Evolutionary conservation across 345 rosid genomes (phyloP), one percentile per base, ranked within the genome.

Genomic region (Melaleuca quinquenervia): DNA sequence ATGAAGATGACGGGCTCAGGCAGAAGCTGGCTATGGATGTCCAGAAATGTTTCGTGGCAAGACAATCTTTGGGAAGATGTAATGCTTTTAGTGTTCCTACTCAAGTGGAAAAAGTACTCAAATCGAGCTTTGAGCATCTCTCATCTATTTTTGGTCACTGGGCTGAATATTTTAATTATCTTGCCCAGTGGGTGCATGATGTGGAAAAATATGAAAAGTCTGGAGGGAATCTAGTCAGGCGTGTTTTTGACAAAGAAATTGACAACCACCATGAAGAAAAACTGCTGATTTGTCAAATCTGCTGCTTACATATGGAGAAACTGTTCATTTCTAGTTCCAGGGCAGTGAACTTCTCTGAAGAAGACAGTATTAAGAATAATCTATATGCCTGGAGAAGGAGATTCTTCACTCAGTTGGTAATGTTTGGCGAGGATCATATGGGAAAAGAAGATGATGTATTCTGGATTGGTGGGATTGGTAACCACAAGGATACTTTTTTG

Each of bases 231-330:
- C 89, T 96, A 52, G 96, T 97, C 88, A 92, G 98, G 87, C 93
- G 90, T 85, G 98, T 97, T 85, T 97, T 97, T 53, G 99, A 97
- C 93, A 97, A 93, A 91, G 99, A 97, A 87, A 94, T 96, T 8
- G 98, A 97, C 88, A 97, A 97, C 85, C 98, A 95, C 86, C 98
- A 96, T 11, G 97, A 97, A 90, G 99, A 97, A 89, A 97, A 95
- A 93, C 94, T 96, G 82, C 87, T 96, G 87, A 92, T 96, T 89
- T 86, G 94, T 88, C 99, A 95, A 89, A 88, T 92, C 11, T 96
- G 97, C 86, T 97, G 98, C 83, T 87, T 85, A 87, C 95, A 96
- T 88, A 84, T 95, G 91, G 95, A 94, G 90, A 94, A 88, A 76
- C 93, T 92, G 89, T 90, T 91, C 13, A 52, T 87, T 29, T 70